Evolutionary conservation across 371 early-diverging fungal species (phyloP), one percentile per base, ranked within the genome.

Genomic region (Mortierella sp.): DNA sequence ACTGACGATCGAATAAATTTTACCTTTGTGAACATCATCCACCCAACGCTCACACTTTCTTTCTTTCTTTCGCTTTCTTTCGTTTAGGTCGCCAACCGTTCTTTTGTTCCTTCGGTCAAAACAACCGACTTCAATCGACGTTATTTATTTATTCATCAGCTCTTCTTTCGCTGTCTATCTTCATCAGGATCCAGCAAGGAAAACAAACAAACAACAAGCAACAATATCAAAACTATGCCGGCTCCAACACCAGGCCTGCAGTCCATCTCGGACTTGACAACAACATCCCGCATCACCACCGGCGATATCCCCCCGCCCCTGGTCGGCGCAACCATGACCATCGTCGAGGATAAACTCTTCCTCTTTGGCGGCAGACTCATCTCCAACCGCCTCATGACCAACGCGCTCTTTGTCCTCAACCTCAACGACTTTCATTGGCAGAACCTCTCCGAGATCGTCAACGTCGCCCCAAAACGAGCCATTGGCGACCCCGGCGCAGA

Each of bases 301-400:
- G 95, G 95, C 31, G 92, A 94, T 55, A 85, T 92, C 40, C 95
- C 95, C 11, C 93, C 94, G 13, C 92, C 95, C 8, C 85, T 94
- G 44, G 93, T 94, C 6, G 95, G 95, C 22, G 89, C 93, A 24
- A 92, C 94, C 0, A 87, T 91, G n/a, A 92, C 94, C 43, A 89
- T 92, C 13, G 86, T 94, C 13, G 89, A 86, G n/a, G 89, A 92
- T 45, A 81, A 85, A 39, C 81, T 94, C 0, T 93, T 92, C 74
- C 90, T 94, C 16, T 94, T 95, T 87, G 95, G 93, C 45, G 95
- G 95, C 29, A 89, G 93, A 13, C 80, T 93, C 14, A 88, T 91
- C 34, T 87, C 89, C 37, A 87, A 88, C n/a, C 89, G 92, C 26
- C 90, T 89, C 76, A 90, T 94, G 87, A 91, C 92, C 39, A 93